Evolutionary conservation across 2,329 filamentous ascomycete species (phyloP), one percentile per base, ranked within the genome.

Genomic region (Amylocarpus encephaloides): DNA sequence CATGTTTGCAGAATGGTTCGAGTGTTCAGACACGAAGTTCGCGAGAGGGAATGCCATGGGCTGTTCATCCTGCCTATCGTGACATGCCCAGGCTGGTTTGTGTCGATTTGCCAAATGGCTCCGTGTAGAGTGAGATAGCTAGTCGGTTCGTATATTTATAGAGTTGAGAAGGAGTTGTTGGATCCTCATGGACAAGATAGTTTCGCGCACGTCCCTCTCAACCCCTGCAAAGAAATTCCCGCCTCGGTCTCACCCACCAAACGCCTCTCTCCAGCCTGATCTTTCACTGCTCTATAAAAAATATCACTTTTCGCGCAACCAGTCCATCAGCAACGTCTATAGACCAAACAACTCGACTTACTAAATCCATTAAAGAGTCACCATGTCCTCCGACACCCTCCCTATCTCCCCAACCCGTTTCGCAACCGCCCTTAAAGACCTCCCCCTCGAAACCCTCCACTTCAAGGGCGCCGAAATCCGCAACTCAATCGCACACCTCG

Each of bases 401-500:
- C 83, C 84, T 51, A 88, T 88, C 64, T 69, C 76, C 41, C 71
- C 80, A 22, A 66, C 72, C 15, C 78, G 77, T 64, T 88, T 88
- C 71, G 79, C 82, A 63, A 71, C 74, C 54, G 86, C 86, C 19
- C 75, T 91, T 58, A 72, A 76, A 57, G 78, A 83, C 53, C 80
- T 91, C 49, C 79, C 85, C 36, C 66, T 83, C 57, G 75, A 78
- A 7, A 60, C 56, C 50, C 81, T 91, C 6, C 82, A 86, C 68
- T 75, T 85, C 68, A 90, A 90, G 69, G 79, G 85, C 52, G 78
- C 85, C 64, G 87, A 91, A 67, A 75, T 91, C 54, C 80, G 79
- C 65, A 90, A 89, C 75, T 80, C 76, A 60, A 83, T 90, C 64
- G 75, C 78, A 19, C 85, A 91, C 67, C 80, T 91, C 22, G 78